Evolutionary conservation across 140 eudicot genomes (phyloP), one percentile per base, ranked within the genome.

Genomic region (Ambrosia hybrid): DNA sequence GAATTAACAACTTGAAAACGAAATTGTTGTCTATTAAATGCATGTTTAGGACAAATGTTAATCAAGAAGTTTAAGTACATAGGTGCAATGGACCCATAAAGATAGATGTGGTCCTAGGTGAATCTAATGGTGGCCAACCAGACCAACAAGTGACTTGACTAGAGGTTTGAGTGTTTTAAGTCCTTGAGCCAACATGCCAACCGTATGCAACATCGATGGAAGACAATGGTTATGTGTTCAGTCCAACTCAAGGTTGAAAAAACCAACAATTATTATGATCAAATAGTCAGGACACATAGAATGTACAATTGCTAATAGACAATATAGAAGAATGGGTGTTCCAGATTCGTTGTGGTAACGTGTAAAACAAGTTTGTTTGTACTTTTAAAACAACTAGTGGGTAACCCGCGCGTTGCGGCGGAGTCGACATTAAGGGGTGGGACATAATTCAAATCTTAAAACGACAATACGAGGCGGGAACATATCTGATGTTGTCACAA

Each of bases 151-250:
- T 70, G 81, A 77, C 71, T 60, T 77, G 81, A 77, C 81, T 37
- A 76, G 65, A 76, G 16, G 64, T 60, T 69, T 59, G 30, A 60
- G 49, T 68, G 49, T 68, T 48, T 59, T 68, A 15, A 30, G 56
- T 49, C 36, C 2, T 59, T 45, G 65, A 76, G 75, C 76, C 75
- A 68, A 69, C 59, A 68, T 68, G 75, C 64, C 80, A 76, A 69
- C 58, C 53, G 49, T 51, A 21, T 76, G 81, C 81, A 76, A 71
- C 76, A 60, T 62, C 76, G 72, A 76, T 77, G 81, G 81, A 77
- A 70, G 81, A 77, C 81, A 77, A 76, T 70, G 76, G 57, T 61
- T 51, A 76, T 59, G 57, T 60, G 57, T 37, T 68, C 13, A 70
- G 67, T 70, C 76, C 66, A 30, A 34, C 71, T 60, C 72, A 70